These are phyloP conservation scores for Backusella parvicylindrica DNA, from an alignment of 192 early-diverging fungal genomes.

Conservation along the genomic window DNA sequence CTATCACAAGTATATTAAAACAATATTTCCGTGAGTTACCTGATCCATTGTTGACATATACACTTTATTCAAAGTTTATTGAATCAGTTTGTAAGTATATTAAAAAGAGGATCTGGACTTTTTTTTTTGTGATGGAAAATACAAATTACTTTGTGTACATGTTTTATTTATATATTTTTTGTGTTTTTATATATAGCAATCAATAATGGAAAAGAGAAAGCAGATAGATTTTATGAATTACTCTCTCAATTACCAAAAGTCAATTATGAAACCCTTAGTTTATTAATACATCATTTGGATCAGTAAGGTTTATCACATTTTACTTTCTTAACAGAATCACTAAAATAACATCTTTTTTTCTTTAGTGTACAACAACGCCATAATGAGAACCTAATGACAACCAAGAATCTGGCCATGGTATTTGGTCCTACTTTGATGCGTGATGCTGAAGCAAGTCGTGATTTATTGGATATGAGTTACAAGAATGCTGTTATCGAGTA, in stretches of 20 bases:
- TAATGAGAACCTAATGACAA: conserved; percentile 81
- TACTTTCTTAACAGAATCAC: neutral
- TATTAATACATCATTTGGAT: conserved; percentile 62
- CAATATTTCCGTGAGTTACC: conserved; percentile 79
- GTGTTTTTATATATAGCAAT: conserved; percentile 27
- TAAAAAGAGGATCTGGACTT: neutral
- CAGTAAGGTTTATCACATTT: conserved; percentile 24
- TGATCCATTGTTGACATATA: conserved; percentile 67
- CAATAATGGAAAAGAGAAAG: conserved; percentile 34
- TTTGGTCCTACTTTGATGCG: conserved; percentile 89
- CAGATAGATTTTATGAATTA: conserved; percentile 42
- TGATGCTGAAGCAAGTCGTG: conserved; percentile 53
- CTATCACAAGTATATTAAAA: conserved; percentile 76
- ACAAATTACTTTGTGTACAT: neutral
- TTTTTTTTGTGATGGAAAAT: neutral
- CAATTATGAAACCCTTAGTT: conserved; percentile 60
- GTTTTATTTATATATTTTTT: neutral
- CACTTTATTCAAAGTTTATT: conserved; percentile 64
- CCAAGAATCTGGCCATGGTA: conserved; percentile 91
- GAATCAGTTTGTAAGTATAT: conserved; percentile 44
- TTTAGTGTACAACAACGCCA: conserved; percentile 54
- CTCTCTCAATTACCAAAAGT: conserved; percentile 55
- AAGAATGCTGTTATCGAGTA: conserved; percentile 73
- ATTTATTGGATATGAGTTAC: conserved; percentile 70
- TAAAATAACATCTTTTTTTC: neutral